Evolutionary conservation across 345 rosid species (phyloP).

Genomic region (Melaleuca alternifolia): DNA sequence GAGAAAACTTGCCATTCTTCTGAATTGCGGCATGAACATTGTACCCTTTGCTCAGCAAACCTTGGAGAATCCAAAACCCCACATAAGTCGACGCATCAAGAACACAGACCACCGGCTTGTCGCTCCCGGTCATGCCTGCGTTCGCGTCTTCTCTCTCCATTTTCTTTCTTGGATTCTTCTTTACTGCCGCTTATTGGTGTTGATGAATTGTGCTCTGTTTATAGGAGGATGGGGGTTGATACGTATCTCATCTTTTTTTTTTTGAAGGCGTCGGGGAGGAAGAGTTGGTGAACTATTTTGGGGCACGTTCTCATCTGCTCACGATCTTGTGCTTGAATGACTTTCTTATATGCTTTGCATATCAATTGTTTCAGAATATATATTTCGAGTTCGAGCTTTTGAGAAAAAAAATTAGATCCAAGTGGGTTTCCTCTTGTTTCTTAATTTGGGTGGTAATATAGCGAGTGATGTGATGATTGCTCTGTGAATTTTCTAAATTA

Average conservation of each 20-base stretch:
- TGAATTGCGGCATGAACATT: conserved; percentile 71
- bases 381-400: neutral
- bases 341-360: neutral
- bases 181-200: neutral
- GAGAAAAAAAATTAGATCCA: neutral
- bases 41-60: conserved; percentile 59
- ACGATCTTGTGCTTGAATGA: neutral
- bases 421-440: neutral
- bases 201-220: neutral
- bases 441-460: neutral
- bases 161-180: neutral
- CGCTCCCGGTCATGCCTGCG: neutral
- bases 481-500: neutral
- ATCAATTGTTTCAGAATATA: neutral
- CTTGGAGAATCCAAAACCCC: conserved; percentile 83
- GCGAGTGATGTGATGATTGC: neutral
- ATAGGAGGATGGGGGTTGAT: neutral
- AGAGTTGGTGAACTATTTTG: conserved; percentile 54
- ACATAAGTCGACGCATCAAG: conserved; percentile 84
- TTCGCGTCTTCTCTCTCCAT: neutral
- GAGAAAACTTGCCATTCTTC: conserved; percentile 32
- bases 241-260: neutral
- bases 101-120: conserved; percentile 46
- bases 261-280: conserved; percentile 15
- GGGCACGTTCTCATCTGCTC: conserved; percentile 55